Conservation (phyloP, 257 asterid species). For the Henckelia pumila region DNA sequence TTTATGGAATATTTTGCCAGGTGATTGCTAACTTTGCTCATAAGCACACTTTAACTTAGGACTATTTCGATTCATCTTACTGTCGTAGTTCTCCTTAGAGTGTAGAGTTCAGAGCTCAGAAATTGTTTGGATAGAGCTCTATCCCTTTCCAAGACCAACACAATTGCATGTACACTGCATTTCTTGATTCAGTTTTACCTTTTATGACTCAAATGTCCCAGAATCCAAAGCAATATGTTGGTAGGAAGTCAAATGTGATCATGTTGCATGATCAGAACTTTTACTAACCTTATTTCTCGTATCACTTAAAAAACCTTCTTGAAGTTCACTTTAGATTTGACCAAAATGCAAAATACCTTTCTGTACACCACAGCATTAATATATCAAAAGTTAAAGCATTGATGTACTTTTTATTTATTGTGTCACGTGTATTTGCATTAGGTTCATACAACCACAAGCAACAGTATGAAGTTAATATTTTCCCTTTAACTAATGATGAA, state of each 20-base stretch:
- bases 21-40: conserved; percentile 29
- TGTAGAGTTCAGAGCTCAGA: neutral
- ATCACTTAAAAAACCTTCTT: neutral
- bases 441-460: no score
- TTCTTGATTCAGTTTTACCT: neutral
- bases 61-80: neutral
- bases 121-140: neutral
- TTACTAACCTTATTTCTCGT: neutral
- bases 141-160: neutral
- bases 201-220: neutral
- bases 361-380: no score
- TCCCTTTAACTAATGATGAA: no score
- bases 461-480: no score
- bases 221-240: neutral
- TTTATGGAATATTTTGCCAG: conserved; percentile 80
- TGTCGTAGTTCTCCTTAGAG: neutral
- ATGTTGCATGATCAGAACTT: neutral
- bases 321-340: neutral
- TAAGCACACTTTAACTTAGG: neutral
- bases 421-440: no score
- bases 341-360: no score
- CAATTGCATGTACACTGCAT: neutral
- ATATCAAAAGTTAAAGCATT: no score
- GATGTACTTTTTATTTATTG: no score
- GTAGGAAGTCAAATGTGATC: neutral